These are phyloP conservation scores for Gnomoniopsis sp. DNA, from an alignment of 2,329 filamentous ascomycete genomes.

Conservation along the genomic window DNA sequence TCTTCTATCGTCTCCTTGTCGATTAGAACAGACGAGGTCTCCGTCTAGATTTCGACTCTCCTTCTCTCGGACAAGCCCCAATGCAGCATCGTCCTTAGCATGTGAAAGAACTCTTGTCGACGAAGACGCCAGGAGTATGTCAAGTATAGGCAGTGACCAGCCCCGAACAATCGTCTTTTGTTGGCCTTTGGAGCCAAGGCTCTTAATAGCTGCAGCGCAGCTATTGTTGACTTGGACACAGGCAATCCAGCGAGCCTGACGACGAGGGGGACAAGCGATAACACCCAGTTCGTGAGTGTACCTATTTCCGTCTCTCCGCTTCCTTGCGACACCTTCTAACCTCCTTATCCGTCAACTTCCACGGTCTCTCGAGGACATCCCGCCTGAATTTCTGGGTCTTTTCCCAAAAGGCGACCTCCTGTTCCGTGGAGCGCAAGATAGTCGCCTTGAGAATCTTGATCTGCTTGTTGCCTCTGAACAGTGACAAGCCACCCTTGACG, in stretches of 20 bases:
- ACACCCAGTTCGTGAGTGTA: neutral
- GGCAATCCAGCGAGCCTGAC: neutral
- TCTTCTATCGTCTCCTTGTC: too few species aligned
- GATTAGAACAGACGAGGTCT: too few species aligned
- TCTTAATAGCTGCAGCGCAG: too few species aligned
- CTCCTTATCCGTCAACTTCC: constrained; percentile 49
- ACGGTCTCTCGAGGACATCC: constrained; percentile 49
- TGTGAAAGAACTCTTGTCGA: too few species aligned
- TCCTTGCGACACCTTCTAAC: constrained; percentile 48
- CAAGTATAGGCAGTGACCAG: too few species aligned
- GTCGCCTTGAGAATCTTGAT: constrained; percentile 49
- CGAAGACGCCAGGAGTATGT: too few species aligned
- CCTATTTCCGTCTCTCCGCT: constrained; percentile 32
- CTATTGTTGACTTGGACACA: too few species aligned
- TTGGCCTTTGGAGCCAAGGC: too few species aligned
- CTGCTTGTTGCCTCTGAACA: constrained; percentile 47
- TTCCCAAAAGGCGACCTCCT: constrained; percentile 59
- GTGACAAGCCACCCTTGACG: constrained; percentile 49
- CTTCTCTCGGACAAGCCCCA: too few species aligned
- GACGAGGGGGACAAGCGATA: neutral
- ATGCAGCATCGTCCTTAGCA: too few species aligned
- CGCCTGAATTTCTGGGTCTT: constrained; percentile 47
- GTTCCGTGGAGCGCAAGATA: constrained; percentile 47
- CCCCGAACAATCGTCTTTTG: too few species aligned
- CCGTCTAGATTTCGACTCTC: too few species aligned